Conservation (phyloP, 1,284 basidiomycete species). For the Ustilago trichophora region DNA sequence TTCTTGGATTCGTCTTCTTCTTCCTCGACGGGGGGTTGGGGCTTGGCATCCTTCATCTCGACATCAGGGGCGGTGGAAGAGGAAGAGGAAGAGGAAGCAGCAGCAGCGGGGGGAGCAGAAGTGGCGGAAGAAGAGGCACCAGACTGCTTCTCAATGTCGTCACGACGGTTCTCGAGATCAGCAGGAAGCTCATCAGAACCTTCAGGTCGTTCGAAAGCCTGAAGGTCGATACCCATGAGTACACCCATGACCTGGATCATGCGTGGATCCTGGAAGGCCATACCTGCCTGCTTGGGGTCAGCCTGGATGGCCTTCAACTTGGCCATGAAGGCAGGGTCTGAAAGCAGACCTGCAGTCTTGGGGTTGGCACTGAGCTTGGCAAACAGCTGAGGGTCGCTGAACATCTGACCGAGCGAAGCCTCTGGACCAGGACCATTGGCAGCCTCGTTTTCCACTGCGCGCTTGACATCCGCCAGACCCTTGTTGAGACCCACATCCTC, state of each 20-base stretch:
- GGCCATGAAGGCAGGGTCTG: conserved; percentile 75
- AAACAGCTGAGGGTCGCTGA: conserved; percentile 83
- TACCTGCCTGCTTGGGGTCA: conserved; percentile 60
- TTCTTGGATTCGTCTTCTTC: conserved; percentile 50
- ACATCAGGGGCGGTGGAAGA: conserved; percentile 24
- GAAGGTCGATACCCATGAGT: conserved; percentile 91
- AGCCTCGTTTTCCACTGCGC: conserved; percentile 64
- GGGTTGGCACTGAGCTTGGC: conserved; percentile 86
- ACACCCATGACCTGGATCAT: conserved; percentile 91
- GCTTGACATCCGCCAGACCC: conserved; percentile 74
- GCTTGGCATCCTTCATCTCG: conserved; percentile 35
- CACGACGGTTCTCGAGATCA: conserved; percentile 68
- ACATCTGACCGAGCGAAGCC: conserved; percentile 79
- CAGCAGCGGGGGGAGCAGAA: conserved; percentile 1
- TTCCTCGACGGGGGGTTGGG: conserved; percentile 9
- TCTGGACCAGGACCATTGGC: conserved; percentile 65
- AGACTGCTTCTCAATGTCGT: conserved; percentile 63
- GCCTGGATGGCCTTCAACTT: conserved; percentile 67
- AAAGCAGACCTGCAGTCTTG: conserved; percentile 81
- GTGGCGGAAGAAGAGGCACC: conserved; percentile 15
- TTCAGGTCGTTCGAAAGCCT: conserved; percentile 84
- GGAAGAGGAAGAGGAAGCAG: neutral
- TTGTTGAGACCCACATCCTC: conserved; percentile 83
- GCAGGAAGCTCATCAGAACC: conserved; percentile 82
- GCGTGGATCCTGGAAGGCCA: conserved; percentile 79